Evolutionary conservation across 345 rosid genomes (phyloP).

Genomic region (Schrenkiella parvula): DNA sequence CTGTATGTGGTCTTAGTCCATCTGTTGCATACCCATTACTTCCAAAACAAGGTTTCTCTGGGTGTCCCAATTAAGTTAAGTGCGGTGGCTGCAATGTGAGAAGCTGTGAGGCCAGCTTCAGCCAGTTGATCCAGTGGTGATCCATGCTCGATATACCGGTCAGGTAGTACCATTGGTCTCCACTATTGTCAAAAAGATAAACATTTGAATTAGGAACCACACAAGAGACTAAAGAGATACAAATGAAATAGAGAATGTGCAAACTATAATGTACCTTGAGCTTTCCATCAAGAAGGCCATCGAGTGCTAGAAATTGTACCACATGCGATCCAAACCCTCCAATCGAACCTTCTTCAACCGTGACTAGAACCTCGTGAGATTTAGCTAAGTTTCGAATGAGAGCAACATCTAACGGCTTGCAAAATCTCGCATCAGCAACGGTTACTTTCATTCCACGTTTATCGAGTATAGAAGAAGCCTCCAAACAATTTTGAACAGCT

Average conservation of each 20-base stretch:
- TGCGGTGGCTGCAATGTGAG: conserved; percentile 85
- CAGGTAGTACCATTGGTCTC: conserved; percentile 84
- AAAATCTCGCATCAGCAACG: conserved; percentile 87
- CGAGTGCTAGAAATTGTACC: conserved; percentile 62
- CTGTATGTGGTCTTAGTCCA: not conserved
- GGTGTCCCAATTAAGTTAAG: conserved; percentile 59
- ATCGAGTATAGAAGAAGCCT: conserved; percentile 51
- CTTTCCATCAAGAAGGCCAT: conserved; percentile 70
- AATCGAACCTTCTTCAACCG: conserved; percentile 81
- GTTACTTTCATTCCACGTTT: conserved; percentile 45
- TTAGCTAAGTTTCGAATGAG: conserved; percentile 63
- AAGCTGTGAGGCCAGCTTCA: conserved; percentile 80
- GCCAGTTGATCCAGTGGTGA: conserved; percentile 66
- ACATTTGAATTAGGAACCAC: not conserved
- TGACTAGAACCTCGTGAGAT: conserved; percentile 69
- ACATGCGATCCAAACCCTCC: conserved; percentile 94
- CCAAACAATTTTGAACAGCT: conserved; percentile 62
- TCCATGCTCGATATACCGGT: conserved; percentile 78
- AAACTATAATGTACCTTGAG: conserved; percentile 40
- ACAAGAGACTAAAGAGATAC: not conserved
- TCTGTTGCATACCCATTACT: not conserved
- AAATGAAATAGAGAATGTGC: not conserved
- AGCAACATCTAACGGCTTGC: conserved; percentile 74
- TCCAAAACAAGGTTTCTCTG: conserved; percentile 46
- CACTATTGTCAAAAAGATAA: conserved; percentile 45